Evolutionary conservation across 305 asterid genomes (phyloP).

Genomic region (Rubia balearica): DNA sequence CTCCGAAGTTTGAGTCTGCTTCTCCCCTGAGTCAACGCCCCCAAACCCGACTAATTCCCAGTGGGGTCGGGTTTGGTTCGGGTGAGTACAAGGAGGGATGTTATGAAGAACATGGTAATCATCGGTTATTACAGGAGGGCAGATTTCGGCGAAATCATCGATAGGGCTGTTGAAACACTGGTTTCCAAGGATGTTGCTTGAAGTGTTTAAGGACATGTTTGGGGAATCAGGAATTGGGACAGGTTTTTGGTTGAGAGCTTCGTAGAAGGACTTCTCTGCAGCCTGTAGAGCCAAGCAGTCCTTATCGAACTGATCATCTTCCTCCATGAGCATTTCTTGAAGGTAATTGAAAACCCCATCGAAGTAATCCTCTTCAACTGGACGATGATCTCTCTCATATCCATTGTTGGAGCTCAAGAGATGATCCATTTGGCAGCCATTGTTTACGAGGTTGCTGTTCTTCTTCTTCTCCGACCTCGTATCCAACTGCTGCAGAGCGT

Average conservation of each 20-base stretch:
- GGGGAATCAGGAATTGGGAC: neutral
- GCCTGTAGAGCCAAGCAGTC: constrained; percentile 35
- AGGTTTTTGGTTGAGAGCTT: constrained; percentile 15
- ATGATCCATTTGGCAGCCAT: constrained; percentile 11
- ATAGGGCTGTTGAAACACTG: constrained; percentile 11
- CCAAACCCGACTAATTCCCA: neutral
- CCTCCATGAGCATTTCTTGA: constrained; percentile 32
- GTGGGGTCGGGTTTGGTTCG: neutral
- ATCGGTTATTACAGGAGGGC: neutral
- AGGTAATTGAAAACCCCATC: constrained; percentile 20
- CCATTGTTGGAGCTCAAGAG: neutral
- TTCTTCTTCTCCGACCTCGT: neutral
- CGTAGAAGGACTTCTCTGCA: constrained; percentile 26
- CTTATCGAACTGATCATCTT: constrained; percentile 26
- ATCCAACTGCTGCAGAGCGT: neutral
- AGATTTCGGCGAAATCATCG: constrained; percentile 9
- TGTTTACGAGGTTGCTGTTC: neutral
- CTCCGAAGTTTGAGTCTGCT: neutral
- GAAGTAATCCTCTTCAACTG: constrained; percentile 17
- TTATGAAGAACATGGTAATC: neutral
- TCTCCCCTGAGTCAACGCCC: neutral
- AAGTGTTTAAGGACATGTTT: neutral
- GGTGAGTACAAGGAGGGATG: neutral
- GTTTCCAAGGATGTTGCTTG: neutral
- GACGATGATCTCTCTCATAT: neutral